phyloP scores from a whole-genome alignment of 768 basidiomycete genomes.

The Hydnum rufescens region DNA sequence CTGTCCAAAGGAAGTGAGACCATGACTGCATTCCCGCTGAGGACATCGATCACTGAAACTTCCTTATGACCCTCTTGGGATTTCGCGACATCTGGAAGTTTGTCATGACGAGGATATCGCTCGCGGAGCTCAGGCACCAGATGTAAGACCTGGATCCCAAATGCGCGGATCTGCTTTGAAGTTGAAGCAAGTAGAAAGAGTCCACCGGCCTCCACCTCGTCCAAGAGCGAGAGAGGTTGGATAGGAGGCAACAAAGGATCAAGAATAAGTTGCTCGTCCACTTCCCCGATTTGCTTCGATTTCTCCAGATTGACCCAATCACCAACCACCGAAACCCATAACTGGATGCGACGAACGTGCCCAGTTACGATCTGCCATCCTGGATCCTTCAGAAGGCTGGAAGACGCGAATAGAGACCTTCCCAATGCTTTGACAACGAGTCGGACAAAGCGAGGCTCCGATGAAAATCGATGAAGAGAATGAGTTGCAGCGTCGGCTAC shows the following conservation, averaged over 20 bases:
- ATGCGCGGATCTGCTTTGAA: conserved; percentile 35
- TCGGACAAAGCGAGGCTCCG: conserved; percentile 33
- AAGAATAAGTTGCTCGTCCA: neutral
- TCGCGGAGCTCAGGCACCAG: conserved; percentile 1
- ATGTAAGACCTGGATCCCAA: conserved; percentile 26
- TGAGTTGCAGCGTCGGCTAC: conserved; percentile 47
- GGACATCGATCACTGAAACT: conserved; percentile 19
- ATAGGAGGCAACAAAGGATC: neutral
- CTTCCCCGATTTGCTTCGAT: conserved; percentile 7
- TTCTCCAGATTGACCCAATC: conserved; percentile 31
- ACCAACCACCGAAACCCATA: conserved; percentile 60
- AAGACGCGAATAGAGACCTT: conserved; percentile 52
- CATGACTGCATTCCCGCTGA: conserved; percentile 25
- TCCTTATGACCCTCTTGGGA: too few relatives aligned
- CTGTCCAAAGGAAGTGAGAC: conserved; percentile 4
- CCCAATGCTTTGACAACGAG: conserved; percentile 45
- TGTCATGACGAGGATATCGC: too few relatives aligned
- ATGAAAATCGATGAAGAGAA: conserved; percentile 55
- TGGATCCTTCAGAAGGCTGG: conserved; percentile 6
- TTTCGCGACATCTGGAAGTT: neutral
- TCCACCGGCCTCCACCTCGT: conserved; percentile 49
- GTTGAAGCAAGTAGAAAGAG: conserved; percentile 46
- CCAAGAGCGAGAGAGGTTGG: conserved; percentile 20
- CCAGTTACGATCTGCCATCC: conserved; percentile 20
- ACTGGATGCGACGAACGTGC: conserved; percentile 38